Conservation (phyloP, 805 yeast genomes). For the Babjeviella inositovora region DNA sequence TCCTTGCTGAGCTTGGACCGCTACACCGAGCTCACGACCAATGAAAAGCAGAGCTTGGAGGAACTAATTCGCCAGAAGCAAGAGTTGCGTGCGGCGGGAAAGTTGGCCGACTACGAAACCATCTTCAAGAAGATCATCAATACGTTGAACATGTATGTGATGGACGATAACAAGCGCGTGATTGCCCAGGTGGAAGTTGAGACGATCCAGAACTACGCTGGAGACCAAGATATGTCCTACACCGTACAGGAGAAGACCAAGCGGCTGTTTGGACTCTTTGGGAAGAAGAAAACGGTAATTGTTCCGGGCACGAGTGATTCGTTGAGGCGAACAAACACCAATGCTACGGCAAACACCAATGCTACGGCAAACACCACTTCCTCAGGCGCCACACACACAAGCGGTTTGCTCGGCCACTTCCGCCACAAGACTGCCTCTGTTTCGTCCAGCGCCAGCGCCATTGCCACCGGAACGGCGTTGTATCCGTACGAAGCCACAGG, state of each 20-base stretch:
- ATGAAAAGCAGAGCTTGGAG: slow-evolving; percentile 33
- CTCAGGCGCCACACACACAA: slow-evolving; percentile 6
- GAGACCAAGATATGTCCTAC: slow-evolving; percentile 52
- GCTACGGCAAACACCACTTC: slow-evolving; percentile 1
- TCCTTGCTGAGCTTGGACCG: slow-evolving; percentile 16
- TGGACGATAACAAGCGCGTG: slow-evolving; percentile 61
- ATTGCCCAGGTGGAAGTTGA: slow-evolving; percentile 78
- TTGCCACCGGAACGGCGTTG: slow-evolving; percentile 29
- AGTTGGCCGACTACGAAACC: slow-evolving; percentile 26
- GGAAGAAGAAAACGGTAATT: no score
- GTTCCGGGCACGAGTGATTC: not conserved
- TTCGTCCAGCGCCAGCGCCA: slow-evolving; percentile 4
- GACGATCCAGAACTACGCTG: slow-evolving; percentile 74
- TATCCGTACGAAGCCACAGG: slow-evolving; percentile 57
- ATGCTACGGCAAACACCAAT: slow-evolving; percentile 1
- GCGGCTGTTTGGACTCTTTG: slow-evolving; percentile 46
- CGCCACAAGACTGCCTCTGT: slow-evolving; percentile 13
- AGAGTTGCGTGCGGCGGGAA: slow-evolving; percentile 17
- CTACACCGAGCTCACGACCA: slow-evolving; percentile 22
- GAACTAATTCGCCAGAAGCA: slow-evolving; percentile 16
- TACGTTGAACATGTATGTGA: slow-evolving; percentile 44
- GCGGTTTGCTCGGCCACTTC: slow-evolving; percentile 17
- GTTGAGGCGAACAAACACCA: not conserved
- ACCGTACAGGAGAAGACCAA: slow-evolving; percentile 32
- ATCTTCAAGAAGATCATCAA: slow-evolving; percentile 33